phyloP scores from a whole-genome alignment of 140 eudicot genomes.

The Erigeron philadelphicus region DNA sequence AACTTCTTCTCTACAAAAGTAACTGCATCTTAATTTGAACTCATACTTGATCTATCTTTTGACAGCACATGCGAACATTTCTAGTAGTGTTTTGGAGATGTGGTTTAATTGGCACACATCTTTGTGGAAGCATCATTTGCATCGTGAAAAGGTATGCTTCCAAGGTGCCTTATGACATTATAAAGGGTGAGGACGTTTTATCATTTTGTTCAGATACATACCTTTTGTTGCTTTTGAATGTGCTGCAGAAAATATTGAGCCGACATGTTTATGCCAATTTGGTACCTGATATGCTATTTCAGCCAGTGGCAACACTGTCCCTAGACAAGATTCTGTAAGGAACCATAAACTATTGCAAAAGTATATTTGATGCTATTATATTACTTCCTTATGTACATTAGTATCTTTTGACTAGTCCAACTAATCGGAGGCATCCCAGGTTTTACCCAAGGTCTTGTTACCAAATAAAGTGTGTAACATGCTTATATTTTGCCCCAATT shows the following conservation, averaged over 20 bases:
- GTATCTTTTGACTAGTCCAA: too few species aligned
- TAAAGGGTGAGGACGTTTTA: not conserved
- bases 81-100: constrained; percentile 65
- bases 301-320: constrained; percentile 53
- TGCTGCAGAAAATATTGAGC: constrained; percentile 39
- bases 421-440: too few species aligned
- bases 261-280: constrained; percentile 32
- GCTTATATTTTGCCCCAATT: constrained; percentile 5
- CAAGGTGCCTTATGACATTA: constrained; percentile 5
- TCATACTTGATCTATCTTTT: constrained; percentile 14
- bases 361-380: too few species aligned
- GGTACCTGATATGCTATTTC: constrained; percentile 62
- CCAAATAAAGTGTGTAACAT: not conserved
- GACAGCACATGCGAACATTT: constrained; percentile 44
- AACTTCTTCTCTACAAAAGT: constrained; percentile 2
- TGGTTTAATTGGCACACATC: constrained; percentile 93
- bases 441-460: too few species aligned
- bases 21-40: not conserved
- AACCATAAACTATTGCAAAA: not conserved
- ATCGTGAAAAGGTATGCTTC: constrained; percentile 42
- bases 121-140: constrained; percentile 55
- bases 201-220: constrained; percentile 1
- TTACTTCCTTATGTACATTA: not conserved
- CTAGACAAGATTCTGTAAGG: constrained; percentile 56
- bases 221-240: not conserved